Evolutionary conservation across 106 monocot species (phyloP).

Genomic region (Ottelia alismoides): DNA sequence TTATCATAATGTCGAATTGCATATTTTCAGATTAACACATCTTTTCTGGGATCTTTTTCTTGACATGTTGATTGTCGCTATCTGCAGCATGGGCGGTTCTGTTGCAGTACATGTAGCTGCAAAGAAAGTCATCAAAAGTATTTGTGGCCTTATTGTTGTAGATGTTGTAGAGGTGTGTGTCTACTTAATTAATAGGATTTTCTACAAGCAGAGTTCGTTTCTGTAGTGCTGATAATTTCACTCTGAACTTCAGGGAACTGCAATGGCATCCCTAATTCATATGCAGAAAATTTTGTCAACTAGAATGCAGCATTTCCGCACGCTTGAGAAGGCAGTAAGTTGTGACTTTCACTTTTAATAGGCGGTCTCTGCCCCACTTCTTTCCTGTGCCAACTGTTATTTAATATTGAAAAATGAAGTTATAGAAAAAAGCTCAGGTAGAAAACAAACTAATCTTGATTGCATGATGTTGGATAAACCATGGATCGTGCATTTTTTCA

Average conservation of each 20-base stretch:
- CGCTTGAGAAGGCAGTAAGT: slow-evolving; percentile 88
- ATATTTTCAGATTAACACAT: too few species aligned
- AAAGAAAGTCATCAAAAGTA: slow-evolving; percentile 35
- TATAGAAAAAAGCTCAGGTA: too few species aligned
- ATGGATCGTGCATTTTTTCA: too few species aligned
- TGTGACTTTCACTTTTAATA: too few species aligned
- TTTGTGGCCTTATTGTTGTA: slow-evolving; percentile 71
- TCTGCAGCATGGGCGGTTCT: slow-evolving; percentile 94
- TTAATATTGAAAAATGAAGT: neutral
- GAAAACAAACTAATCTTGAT: too few species aligned
- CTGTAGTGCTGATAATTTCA: neutral
- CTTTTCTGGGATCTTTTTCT: too few species aligned
- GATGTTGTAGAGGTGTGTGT: slow-evolving; percentile 95
- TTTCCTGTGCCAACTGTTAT: neutral
- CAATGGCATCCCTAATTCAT: slow-evolving; percentile 86
- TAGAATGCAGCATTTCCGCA: slow-evolving; percentile 69
- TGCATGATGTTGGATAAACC: too few species aligned
- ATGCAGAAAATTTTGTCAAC: slow-evolving; percentile 93
- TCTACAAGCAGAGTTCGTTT: neutral
- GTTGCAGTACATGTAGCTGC: slow-evolving; percentile 91
- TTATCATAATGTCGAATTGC: too few species aligned
- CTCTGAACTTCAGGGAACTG: slow-evolving; percentile 61
- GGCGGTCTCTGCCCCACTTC: too few species aligned
- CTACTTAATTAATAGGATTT: neutral
- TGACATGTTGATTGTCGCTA: slow-evolving; percentile 1